Percentiles rank a stretch among this genome's conserved stretches.
Evolutionary conservation across 352 stramenopile genomes (phyloP).

Genomic region (Pythium angustatum): DNA sequence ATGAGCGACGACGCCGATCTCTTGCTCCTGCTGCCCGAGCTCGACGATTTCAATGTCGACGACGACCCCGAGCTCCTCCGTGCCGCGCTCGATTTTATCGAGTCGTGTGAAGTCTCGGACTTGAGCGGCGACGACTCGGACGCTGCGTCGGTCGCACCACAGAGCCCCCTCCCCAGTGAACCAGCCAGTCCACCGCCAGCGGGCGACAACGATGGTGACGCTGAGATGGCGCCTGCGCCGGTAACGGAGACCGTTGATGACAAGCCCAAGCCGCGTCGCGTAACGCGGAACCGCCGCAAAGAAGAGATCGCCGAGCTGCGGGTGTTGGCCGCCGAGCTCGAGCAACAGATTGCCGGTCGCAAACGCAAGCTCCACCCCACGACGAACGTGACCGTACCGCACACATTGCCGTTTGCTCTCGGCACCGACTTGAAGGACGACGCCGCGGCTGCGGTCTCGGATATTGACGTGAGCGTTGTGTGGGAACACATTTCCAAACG

Average conservation of each 20-base stretch:
- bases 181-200: neutral
- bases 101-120: slow-evolving; percentile 12
- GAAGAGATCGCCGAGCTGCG: slow-evolving; percentile 38
- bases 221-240: too few species aligned
- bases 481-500: slow-evolving; percentile 46
- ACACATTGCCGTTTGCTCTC: neutral
- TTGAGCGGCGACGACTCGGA: slow-evolving; percentile 12
- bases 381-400: too few species aligned
- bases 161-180: neutral
- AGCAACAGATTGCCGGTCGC: slow-evolving; percentile 21
- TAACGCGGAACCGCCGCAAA: slow-evolving; percentile 26
- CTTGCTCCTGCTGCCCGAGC: neutral
- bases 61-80: slow-evolving; percentile 25
- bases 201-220: neutral
- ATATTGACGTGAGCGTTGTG: neutral
- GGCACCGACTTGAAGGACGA: neutral
- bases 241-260: too few species aligned
- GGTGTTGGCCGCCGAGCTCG: slow-evolving; percentile 25
- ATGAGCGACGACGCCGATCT: slow-evolving; percentile 3
- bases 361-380: slow-evolving; percentile 16
- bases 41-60: slow-evolving; percentile 5
- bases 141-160: neutral
- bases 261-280: slow-evolving; percentile 7
- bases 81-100: slow-evolving; percentile 24
- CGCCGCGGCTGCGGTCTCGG: too few species aligned